phyloP scores from a whole-genome alignment of 371 early-diverging fungal species.

The Apophysomyces sp. region DNA sequence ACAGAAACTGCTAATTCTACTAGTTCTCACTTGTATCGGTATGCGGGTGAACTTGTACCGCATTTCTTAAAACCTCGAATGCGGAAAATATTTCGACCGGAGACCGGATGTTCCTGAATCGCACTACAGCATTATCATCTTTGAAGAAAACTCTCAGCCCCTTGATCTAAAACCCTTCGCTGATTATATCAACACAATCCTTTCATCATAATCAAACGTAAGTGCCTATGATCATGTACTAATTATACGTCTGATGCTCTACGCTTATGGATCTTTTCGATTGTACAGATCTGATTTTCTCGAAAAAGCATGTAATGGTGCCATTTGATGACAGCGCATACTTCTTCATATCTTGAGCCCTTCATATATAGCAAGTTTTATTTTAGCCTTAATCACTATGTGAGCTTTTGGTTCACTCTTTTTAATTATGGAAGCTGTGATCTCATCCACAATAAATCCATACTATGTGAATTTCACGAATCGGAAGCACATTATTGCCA shows the following conservation, averaged over 20 bases:
- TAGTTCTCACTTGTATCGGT: too few species aligned
- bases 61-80: neutral
- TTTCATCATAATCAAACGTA: too few species aligned
- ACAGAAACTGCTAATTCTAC: too few species aligned
- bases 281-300: neutral
- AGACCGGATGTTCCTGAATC: too few species aligned
- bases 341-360: neutral
- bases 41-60: neutral
- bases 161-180: too few species aligned
- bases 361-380: neutral
- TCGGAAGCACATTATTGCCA: constrained; percentile 6
- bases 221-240: neutral
- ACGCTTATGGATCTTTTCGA: neutral
- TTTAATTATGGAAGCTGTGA: neutral
- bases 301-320: neutral
- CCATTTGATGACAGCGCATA: neutral
- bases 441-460: neutral
- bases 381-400: neutral
- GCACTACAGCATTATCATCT: too few species aligned
- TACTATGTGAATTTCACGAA: neutral
- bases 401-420: neutral
- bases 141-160: too few species aligned
- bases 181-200: too few species aligned
- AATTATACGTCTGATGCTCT: neutral
- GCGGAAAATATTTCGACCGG: neutral